Evolutionary conservation across 1,284 basidiomycete species (phyloP).

Genomic region (Malassezia psittaci): DNA sequence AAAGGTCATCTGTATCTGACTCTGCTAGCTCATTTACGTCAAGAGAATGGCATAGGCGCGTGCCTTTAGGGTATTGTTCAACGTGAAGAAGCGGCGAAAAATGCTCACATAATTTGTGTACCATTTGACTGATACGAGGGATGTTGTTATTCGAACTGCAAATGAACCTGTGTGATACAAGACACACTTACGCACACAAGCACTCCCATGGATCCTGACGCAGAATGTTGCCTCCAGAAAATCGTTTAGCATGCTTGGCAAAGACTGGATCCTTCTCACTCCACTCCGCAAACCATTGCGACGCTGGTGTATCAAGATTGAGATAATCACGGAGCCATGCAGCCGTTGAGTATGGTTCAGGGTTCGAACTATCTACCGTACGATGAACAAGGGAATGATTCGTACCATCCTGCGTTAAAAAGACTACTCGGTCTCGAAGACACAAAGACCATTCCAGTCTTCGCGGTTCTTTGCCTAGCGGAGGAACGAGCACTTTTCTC

Average conservation of each 20-base stretch:
- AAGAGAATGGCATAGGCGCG: conserved; percentile 6
- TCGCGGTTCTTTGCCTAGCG: neutral
- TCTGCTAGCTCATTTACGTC: conserved; percentile 1
- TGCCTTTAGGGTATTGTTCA: conserved; percentile 32
- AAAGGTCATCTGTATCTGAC: conserved; percentile 2
- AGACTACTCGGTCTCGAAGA: conserved; percentile 39
- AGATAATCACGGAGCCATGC: conserved; percentile 79
- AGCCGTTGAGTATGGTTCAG: conserved; percentile 52
- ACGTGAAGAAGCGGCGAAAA: conserved; percentile 56
- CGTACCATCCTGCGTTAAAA: conserved; percentile 37
- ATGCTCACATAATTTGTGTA: conserved; percentile 43
- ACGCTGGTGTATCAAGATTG: conserved; percentile 67
- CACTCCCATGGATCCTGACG: conserved; percentile 82
- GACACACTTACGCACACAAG: conserved; percentile 26
- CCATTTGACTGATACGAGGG: conserved; percentile 46
- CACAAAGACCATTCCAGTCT: conserved; percentile 41
- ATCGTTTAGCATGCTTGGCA: conserved; percentile 55
- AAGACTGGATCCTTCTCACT: conserved; percentile 63
- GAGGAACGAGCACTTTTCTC: conserved; percentile 30
- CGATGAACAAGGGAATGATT: conserved; percentile 30
- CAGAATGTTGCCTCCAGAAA: conserved; percentile 59
- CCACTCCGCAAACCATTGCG: conserved; percentile 72
- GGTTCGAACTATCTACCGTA: conserved; percentile 18
- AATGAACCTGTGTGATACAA: conserved; percentile 60
- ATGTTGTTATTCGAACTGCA: conserved; percentile 96